Base-by-base conservation (phyloP, 2,329 filamentous ascomycete genomes). In the Monosporascus sp. region DNA sequence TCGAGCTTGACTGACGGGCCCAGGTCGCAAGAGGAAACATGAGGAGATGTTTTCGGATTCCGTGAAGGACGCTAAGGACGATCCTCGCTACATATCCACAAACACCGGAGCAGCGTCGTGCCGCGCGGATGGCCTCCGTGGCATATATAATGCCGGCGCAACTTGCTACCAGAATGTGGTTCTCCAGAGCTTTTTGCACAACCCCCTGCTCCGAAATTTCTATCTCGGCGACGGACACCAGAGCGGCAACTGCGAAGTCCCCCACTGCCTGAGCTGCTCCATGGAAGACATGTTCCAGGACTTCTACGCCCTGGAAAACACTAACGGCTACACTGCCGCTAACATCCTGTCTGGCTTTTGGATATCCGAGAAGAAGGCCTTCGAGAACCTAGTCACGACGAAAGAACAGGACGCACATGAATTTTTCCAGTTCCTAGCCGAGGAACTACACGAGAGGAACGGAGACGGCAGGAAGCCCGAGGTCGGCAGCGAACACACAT, bases 121-220 rank as follows among this genome's bases (percentile, higher is more conserved):
- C 67, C 85, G 89, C 53, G 91, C 90, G 18, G 91, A 88, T 60
- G 93, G 94, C 9, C 82, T 97, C 39, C 85, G 94, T 37, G 93
- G 93, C 35, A 87, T 99, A 56, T 97, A 96, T 72, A 99, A 97
- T 66, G 93, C 96, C 69, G 94, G 93, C n/a, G 91, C 95, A 54
- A 97, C 94, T 11, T 99, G 93, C 75, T 99, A 97, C 72, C 93
- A 97, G 80, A 96, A 94, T 63, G 93, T 97, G 31, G 91, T 97
- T 48, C 78, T 99, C 17, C 94, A 97, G 70, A 91, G 88, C 53
- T 85, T 99, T 62, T 82, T 97, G 51, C 93, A 97, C 74, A 97
- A 97, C 66, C 93, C 93, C 1, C 80, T 97, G 45, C 81, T 99
- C 31, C 86, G 90, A 55, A 92, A 93, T 62, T 97, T 90, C 71